A percentile compares a stretch with the other conserved stretches of the same genome.
phyloP scores from a whole-genome alignment of 1,284 basidiomycete species.

The Malassezia restricta region DNA sequence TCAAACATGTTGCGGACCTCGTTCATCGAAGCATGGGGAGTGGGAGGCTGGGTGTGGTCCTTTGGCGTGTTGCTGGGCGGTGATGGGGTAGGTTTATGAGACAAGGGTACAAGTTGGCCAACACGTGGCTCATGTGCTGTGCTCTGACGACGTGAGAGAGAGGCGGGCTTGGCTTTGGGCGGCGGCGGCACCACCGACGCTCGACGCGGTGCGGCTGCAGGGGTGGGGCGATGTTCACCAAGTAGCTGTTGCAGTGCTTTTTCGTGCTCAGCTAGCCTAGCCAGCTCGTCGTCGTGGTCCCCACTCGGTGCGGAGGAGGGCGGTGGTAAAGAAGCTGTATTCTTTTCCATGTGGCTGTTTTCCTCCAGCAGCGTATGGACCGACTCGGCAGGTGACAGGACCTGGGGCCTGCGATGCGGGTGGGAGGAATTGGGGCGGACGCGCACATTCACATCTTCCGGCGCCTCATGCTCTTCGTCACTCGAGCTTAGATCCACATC shows the following conservation, averaged over 20 bases:
- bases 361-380: background rate
- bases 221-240: background rate
- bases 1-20: too few species aligned
- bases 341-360: too few species aligned
- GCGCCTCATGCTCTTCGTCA: conserved; percentile 8
- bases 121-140: background rate
- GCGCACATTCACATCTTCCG: conserved; percentile 3
- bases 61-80: too few species aligned
- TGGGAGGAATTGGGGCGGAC: background rate
- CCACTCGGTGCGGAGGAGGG: background rate
- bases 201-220: background rate
- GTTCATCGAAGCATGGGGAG: too few species aligned
- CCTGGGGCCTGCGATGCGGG: background rate
- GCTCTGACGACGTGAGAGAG: background rate
- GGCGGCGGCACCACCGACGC: background rate
- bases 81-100: too few species aligned
- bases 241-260: conserved; percentile 2
- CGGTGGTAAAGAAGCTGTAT: too few species aligned
- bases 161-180: background rate
- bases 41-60: too few species aligned
- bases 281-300: background rate
- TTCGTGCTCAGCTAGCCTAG: conserved; percentile 8
- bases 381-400: background rate
- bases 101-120: too few species aligned
- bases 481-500: background rate